Evolutionary conservation across 2,329 filamentous ascomycete species (phyloP), one percentile per base, ranked within the genome.

Genomic region (Colletotrichum caudatum): DNA sequence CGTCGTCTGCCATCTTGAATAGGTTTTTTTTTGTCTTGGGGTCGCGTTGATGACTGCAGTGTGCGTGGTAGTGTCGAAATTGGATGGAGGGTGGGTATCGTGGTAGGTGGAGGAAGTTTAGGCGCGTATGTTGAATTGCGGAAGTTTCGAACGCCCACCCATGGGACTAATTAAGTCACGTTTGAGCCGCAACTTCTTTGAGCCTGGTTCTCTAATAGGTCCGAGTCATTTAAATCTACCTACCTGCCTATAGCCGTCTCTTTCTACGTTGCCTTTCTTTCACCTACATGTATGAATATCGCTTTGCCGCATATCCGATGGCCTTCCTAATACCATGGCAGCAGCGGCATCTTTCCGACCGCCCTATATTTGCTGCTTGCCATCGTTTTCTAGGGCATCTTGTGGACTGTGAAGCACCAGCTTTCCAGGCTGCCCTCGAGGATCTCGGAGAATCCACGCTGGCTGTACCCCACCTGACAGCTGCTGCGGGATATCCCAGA

Each of bases 1-100:
- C 88, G 78, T 90, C 87, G 76, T 88, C 88, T 72, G 88, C 82
- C 88, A 90, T 90, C 79, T 79, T 84, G 48, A n/a, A n/a, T 16
- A 48, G 46, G 57, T 57, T 44, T 54, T 63, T 65, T 54, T 67
- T 65, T 50, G 41, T 41, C 3, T 16, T 14, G 14, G 14, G 12
- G 11, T 46, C 44, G 69, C 44, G 56, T 26, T 39, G 54, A 63
- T 69, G 59, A 64, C 33, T 64, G 53, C 14, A 29, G 39, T 51
- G 54, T 23, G 59, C 56, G 48, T 56, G 50, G 51, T 23, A 33
- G 7, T 62, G 57, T 53, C 26, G 57, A 50, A 41, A 56, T 64
- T 62, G 37, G 50, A 50, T 64, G 51, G 54, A 66, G 59, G 69
- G 75, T 77, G 76, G 73, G 73, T 74, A 74, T 77, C 75, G 76